Base-by-base conservation (phyloP, 2,329 filamentous ascomycete genomes). In the Waltergamsia citrina region DNA sequence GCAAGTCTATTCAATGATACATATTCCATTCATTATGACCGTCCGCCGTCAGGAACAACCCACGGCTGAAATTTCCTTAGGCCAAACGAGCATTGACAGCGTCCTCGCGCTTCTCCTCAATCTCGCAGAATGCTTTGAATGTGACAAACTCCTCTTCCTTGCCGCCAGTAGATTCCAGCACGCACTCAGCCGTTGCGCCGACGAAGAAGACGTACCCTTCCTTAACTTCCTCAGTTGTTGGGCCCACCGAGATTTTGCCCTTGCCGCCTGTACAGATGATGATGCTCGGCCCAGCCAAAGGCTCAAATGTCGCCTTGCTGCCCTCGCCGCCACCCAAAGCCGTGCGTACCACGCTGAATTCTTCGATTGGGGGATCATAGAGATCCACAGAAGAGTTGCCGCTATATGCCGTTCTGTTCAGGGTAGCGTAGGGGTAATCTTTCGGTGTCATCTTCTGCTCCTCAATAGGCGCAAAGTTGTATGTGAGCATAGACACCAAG, bases 341-440 rank as follows among this genome's bases (percentile, higher is more conserved):
- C 0, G 84, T 82, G 49, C 85, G 80, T 30, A 95, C 76, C 12
- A 98, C 90, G 44, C 79, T 82, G 57, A 98, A 98, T 54, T 98
- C 92, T 34, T 94, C 85, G 42, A 98, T 98, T 0, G 92, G 92
- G 0, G 92, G 92, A 51, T 98, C 85, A 57, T 98, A 98, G 12
- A 96, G 72, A 8, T 74, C 64, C 4, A 77, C 74, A 6, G 75
- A 67, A 3, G 85, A 90, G 32, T 69, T 76, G 6, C 82, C 86
- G 41, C 76, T 83, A 62, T 94, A 95, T 6, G 81, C 87, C 1
- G 69, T 60, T n/a, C 77, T 74, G 56, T 94, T 93, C 35, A 95
- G 67, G 3, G 81, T 85, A 10, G 73, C 81, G 52, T 92, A 94
- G 2, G 87, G 81, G 53, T 94, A 96, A 48, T 92, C 83, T 12